Evolutionary conservation across 306 rosid genomes (phyloP).

Genomic region (Quercus engelmannii): DNA sequence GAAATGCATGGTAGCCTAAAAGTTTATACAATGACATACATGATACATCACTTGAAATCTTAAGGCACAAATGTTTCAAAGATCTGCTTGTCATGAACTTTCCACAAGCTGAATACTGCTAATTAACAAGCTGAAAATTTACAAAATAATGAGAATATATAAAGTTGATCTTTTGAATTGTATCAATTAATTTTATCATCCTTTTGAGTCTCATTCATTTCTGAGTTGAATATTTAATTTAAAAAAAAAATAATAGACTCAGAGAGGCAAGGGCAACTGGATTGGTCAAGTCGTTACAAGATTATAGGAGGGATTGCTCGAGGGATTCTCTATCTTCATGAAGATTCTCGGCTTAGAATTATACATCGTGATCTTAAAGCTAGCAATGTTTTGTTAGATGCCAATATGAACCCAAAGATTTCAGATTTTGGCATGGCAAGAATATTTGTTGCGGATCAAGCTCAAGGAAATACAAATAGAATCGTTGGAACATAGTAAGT

Average conservation of each 20-base stretch:
- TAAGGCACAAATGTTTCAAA: neutral
- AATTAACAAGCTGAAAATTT: no score
- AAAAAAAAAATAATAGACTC: constrained; percentile 28
- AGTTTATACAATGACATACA: no score
- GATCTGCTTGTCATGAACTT: neutral
- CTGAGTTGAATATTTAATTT: neutral
- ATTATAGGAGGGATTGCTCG: constrained; percentile 55
- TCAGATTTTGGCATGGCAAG: constrained; percentile 75
- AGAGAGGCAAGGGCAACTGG: constrained; percentile 26
- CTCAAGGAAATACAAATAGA: constrained; percentile 40
- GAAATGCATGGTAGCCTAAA: neutral
- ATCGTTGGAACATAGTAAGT: constrained; percentile 74
- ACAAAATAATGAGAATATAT: neutral
- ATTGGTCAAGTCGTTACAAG: constrained; percentile 50
- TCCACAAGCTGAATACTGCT: neutral
- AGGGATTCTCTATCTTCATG: constrained; percentile 62
- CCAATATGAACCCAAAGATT: constrained; percentile 54
- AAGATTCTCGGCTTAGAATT: constrained; percentile 55
- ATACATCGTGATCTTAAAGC: constrained; percentile 72
- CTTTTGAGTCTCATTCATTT: neutral
- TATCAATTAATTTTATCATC: no score
- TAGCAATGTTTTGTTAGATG: constrained; percentile 56
- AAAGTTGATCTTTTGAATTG: no score
- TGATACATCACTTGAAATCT: no score
- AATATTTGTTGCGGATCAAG: constrained; percentile 36